Percentiles rank a stretch among this genome's conserved stretches.
phyloP scores from a whole-genome alignment of 768 basidiomycete genomes.

The Fomitopsis pulvina region DNA sequence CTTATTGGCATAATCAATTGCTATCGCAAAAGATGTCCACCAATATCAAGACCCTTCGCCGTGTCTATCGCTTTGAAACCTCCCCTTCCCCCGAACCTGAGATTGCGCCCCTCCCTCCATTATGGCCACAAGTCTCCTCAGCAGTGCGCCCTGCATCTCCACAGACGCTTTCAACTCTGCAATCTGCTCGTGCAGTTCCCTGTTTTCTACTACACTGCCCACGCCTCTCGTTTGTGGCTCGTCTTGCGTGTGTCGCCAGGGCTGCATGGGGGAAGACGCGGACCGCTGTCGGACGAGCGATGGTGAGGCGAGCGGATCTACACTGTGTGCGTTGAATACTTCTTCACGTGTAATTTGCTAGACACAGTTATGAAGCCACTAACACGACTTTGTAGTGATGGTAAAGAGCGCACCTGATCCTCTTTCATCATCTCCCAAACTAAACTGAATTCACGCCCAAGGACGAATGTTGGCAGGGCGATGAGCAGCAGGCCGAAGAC shows the following conservation, averaged over 20 bases:
- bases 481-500: conserved; percentile 85
- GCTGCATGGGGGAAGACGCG: conserved; percentile 3
- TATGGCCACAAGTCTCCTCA: conserved; percentile 28
- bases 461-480: conserved; percentile 86
- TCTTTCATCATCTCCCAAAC: conserved; percentile 82
- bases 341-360: conserved; percentile 6
- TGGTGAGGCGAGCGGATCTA: conserved; percentile 13
- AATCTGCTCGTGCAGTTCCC: conserved; percentile 61
- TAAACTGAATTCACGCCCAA: conserved; percentile 85
- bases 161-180: conserved; percentile 46
- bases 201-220: conserved; percentile 15
- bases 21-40: too few relatives aligned
- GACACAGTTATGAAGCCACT: neutral
- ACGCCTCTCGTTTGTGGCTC: conserved; percentile 7
- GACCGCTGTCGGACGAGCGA: conserved; percentile 10
- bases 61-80: neutral
- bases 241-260: conserved; percentile 12
- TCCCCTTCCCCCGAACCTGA: neutral
- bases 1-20: too few relatives aligned
- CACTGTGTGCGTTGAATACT: conserved; percentile 6
- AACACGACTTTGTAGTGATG: neutral
- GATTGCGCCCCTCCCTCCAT: conserved; percentile 16
- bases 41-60: too few relatives aligned
- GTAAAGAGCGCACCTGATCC: conserved; percentile 30
- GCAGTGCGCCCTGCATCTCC: conserved; percentile 52